Evolutionary conservation across 2,329 filamentous ascomycete genomes (phyloP).

Genomic region (Ophiostoma triangulosporum): DNA sequence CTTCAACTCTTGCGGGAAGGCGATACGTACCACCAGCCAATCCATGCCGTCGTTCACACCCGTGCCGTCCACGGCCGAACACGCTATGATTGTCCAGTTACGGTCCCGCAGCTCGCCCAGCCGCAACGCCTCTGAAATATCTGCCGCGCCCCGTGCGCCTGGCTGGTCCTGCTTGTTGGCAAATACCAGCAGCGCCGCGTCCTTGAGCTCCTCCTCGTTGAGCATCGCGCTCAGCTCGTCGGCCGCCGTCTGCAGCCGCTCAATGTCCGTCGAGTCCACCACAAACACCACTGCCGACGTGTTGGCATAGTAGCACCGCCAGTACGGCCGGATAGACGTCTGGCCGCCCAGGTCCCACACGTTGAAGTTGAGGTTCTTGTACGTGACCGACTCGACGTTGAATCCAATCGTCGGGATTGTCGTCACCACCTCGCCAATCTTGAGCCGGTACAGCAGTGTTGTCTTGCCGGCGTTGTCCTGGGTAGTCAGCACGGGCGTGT

Average conservation of each 20-base stretch:
- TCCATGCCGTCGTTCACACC: slow-evolving; percentile 98
- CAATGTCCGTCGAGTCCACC: slow-evolving; percentile 95
- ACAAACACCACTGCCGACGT: slow-evolving; percentile 98
- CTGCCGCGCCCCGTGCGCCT: slow-evolving; percentile 87
- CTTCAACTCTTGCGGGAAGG: neutral
- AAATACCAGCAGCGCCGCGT: slow-evolving; percentile 85
- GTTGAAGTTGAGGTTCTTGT: slow-evolving; percentile 97
- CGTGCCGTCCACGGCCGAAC: slow-evolving; percentile 87
- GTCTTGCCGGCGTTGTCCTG: slow-evolving; percentile 98
- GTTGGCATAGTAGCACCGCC: slow-evolving; percentile 98
- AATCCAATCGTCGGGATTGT: slow-evolving; percentile 99
- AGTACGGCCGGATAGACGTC: slow-evolving; percentile 97
- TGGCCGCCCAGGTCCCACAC: slow-evolving; percentile 98
- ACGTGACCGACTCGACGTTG: slow-evolving; percentile 97
- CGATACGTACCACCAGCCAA: slow-evolving; percentile 71
- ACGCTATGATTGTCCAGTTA: slow-evolving; percentile 99
- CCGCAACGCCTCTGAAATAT: slow-evolving; percentile 87
- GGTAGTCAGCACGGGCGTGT: neutral
- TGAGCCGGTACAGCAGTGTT: slow-evolving; percentile 87
- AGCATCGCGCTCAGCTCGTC: slow-evolving; percentile 93
- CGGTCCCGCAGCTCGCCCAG: slow-evolving; percentile 84
- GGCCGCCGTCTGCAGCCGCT: slow-evolving; percentile 79
- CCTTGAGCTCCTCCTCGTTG: slow-evolving; percentile 90
- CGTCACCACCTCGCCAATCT: slow-evolving; percentile 98
- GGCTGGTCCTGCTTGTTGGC: slow-evolving; percentile 99